These are phyloP conservation scores for Backusella westeae DNA, from an alignment of 192 early-diverging fungal genomes.

Conservation along the genomic window DNA sequence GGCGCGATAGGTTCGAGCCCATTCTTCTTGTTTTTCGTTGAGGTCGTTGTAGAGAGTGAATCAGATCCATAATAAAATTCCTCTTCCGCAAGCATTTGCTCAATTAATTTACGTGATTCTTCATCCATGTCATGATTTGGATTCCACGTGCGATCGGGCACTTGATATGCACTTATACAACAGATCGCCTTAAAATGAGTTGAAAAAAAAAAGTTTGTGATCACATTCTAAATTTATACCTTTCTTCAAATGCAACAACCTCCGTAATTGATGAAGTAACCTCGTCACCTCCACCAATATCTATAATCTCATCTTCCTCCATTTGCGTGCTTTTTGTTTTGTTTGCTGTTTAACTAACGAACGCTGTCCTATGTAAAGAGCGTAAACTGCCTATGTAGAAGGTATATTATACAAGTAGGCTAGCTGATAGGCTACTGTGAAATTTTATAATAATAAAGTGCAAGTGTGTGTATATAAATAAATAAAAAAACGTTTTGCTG, in stretches of 20 bases:
- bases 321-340: constrained; percentile 3
- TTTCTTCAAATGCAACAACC: background rate
- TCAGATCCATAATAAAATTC: constrained; percentile 52
- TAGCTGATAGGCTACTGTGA: no score
- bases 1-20: background rate
- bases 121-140: constrained; percentile 46
- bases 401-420: background rate
- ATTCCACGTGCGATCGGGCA: background rate
- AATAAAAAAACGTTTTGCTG: background rate
- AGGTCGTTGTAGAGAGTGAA: constrained; percentile 14
- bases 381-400: background rate
- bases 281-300: constrained; percentile 21
- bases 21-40: constrained; percentile 8
- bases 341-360: background rate
- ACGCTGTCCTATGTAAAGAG: background rate
- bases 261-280: background rate
- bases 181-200: background rate
- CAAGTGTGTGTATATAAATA: background rate
- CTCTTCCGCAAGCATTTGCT: constrained; percentile 64
- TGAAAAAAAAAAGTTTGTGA: background rate
- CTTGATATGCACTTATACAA: constrained; percentile 11
- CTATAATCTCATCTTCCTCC: constrained; percentile 25
- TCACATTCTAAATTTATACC: constrained; percentile 2
- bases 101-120: constrained; percentile 53
- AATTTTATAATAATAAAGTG: no score